Base-by-base conservation (phyloP, 2,329 filamentous ascomycete genomes). In the Penicillium sumatraense region DNA sequence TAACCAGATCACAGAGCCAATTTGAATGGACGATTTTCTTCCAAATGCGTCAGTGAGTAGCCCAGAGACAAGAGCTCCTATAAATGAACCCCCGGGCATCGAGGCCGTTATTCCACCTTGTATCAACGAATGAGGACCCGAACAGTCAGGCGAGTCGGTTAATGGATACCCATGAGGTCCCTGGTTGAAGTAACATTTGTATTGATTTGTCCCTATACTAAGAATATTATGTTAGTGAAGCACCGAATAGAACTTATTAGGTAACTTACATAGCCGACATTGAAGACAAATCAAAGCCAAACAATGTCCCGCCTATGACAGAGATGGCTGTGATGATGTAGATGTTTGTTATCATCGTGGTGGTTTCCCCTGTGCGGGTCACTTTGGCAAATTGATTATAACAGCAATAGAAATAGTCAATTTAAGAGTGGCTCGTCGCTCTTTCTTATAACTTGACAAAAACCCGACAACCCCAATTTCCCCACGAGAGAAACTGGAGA, bases 211-310 rank as follows among this genome's bases (percentile, higher is more conserved):
- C 23, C 85, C 86, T 29, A 91, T 78, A 54, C 63, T 66, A 36
- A 14, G 41, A 42, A 26, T n/a, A 42, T 10, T n/a, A 26, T 42
- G 2, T 26, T 11, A 50, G 36, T 52, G 41, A 47, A 53, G 27
- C 3, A 47, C 16, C 5, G 38, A 10, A 14, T 44, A 5, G 21
- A 9, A 18, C 16, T 36, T 53, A 20, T 8, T 8, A 7, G 20
- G 35, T 23, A 1, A 44, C 60, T 48, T 44, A 65, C 63, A 86
- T 84, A 41, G 83, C 85, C 31, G 84, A 86, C 88, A 91, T 90
- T 36, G 86, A 89, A 53, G 83, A 85, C 65, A 92, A 90, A 74
- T 92, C 89, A 70, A 92, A 92, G 63, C 89, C 90, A 67, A 92
- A 91, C 20, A 91, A 78, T 18, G 83, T 85, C 68, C 88, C 88